Base-by-base conservation (phyloP, 1,139 yeast genomes). In the Debaryomyces nepalensis region DNA sequence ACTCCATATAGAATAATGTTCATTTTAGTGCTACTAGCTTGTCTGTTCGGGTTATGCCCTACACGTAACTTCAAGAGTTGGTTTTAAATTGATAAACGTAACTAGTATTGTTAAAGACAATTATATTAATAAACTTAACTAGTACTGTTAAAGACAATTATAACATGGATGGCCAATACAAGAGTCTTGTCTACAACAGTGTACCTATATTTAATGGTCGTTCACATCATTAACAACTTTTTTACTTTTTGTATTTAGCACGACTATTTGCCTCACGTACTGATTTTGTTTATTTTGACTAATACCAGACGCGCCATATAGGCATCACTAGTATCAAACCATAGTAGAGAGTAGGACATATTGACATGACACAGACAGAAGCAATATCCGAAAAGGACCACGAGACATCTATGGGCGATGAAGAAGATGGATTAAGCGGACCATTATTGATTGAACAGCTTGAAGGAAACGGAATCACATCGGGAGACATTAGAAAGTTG, bases 391-490 rank as follows among this genome's bases (percentile, higher is more conserved):
- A 46, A n/a, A 14, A 29, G 4, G 34, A 15, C 57, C 56, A 24
- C 5, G 41, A 36, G n/a, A 18, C 26, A 7, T 14, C 32, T 16
- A 33, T 26, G 15, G 45, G 26, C 26, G 72, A 67, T 26, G 75
- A 70, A 5, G 76, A 70, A 11, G 76, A 70, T 16, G 63, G 51
- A 12, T 51, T 63, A 35, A 61, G 65, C 30, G 78, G 78, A 3
- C 79, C 79, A 2, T 61, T 73, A 41, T 65, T 68, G 41, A 71
- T 73, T 46, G 79, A 73, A 44, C 75, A 67, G 48, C 65, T 64
- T 48, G 80, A 87, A 66, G 96, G 96, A 16, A 88, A 89, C 57
- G 99, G 99, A 9, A 90, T 95, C 48, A 79, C 93, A 10, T 62
- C 81, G 4, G 76, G 82, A 19, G 99, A 95, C 62, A 75, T 93